Evolutionary conservation across 2,329 filamentous ascomycete genomes (phyloP).

Genomic region (Fusarium sp.): DNA sequence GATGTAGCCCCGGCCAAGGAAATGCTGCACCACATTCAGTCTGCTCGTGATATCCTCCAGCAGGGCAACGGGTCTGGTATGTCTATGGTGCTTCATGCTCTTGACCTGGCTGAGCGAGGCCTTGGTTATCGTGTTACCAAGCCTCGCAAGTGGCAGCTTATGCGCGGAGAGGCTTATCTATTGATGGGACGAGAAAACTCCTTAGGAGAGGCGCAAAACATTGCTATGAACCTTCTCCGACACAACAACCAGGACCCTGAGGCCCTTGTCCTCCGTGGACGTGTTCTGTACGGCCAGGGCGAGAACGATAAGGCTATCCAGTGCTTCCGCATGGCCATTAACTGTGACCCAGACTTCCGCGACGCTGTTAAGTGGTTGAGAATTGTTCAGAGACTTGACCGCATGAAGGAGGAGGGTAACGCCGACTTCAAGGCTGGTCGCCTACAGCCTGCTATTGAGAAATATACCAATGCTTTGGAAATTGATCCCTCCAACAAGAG

Average conservation of each 20-base stretch:
- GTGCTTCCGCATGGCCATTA: constrained; percentile 89
- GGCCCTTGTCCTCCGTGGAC: constrained; percentile 88
- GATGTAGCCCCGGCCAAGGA: constrained; percentile 85
- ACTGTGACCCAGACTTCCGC: constrained; percentile 90
- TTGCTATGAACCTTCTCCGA: constrained; percentile 88
- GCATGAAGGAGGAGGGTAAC: constrained; percentile 96
- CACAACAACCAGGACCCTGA: constrained; percentile 93
- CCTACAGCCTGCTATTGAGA: constrained; percentile 83
- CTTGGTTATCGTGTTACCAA: constrained; percentile 80
- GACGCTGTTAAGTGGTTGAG: constrained; percentile 89
- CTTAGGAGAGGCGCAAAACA: constrained; percentile 89
- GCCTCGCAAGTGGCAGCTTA: constrained; percentile 92
- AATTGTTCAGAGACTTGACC: constrained; percentile 90
- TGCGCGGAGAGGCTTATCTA: constrained; percentile 91
- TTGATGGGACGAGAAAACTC: constrained; percentile 93
- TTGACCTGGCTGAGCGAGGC: constrained; percentile 88
- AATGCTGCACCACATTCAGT: constrained; percentile 85
- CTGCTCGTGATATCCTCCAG: constrained; percentile 81
- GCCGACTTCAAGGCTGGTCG: constrained; percentile 86
- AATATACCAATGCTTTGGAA: constrained; percentile 84
- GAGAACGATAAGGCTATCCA: constrained; percentile 96
- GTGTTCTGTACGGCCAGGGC: constrained; percentile 88
- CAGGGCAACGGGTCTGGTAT: constrained; percentile 82
- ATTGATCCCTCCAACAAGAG: constrained; percentile 90
- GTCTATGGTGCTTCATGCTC: constrained; percentile 90